These are phyloP conservation scores for Oenanthe javanica DNA, from an alignment of 140 eudicot genomes.

Conservation along the genomic window DNA sequence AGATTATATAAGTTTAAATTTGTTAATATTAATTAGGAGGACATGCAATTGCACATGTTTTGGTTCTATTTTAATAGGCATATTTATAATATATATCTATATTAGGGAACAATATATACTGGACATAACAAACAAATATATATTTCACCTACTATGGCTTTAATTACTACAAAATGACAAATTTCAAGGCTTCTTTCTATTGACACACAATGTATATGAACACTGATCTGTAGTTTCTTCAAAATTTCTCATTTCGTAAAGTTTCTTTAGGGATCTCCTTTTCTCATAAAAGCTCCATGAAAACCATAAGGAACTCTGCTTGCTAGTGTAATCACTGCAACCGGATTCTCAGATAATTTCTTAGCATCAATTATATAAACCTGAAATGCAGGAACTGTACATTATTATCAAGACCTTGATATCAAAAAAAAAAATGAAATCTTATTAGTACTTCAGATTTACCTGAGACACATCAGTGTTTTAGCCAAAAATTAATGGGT, in stretches of 20 bases:
- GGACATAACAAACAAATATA: too few species aligned
- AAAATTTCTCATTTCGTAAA: neutral
- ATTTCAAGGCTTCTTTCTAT: neutral
- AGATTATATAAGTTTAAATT: too few species aligned
- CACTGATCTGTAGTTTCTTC: neutral
- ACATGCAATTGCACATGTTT: too few species aligned
- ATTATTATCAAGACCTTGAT: neutral
- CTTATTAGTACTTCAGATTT: neutral
- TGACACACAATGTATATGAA: neutral
- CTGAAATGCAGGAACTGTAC: conserved; percentile 11
- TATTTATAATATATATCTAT: too few species aligned
- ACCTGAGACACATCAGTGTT: conserved; percentile 54
- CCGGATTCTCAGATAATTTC: conserved; percentile 45
- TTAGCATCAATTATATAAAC: conserved; percentile 48
- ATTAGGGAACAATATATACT: too few species aligned
- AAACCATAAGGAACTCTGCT: conserved; percentile 74
- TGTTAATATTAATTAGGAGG: too few species aligned
- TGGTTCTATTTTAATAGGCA: too few species aligned
- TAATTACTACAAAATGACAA: too few species aligned
- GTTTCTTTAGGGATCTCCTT: neutral
- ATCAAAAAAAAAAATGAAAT: neutral
- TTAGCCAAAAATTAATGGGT: too few species aligned
- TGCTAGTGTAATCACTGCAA: conserved; percentile 45
- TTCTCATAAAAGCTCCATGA: conserved; percentile 59
- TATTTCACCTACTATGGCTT: too few species aligned